Conservation (phyloP, 768 basidiomycete genomes). For the Paxillus ammoniavirescens region DNA sequence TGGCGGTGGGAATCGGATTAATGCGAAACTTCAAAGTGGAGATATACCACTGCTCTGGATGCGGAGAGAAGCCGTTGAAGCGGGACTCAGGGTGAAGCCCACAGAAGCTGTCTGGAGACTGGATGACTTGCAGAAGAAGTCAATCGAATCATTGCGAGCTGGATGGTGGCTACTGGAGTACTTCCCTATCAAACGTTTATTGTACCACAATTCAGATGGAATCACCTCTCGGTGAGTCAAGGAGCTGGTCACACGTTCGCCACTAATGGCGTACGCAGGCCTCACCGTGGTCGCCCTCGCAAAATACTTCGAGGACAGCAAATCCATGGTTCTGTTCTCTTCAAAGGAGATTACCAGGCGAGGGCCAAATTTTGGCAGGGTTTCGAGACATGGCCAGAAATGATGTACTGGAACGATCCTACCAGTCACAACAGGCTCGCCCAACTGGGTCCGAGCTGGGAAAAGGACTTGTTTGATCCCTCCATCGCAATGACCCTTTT, state of each 20-base stretch:
- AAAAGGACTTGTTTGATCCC: conserved; percentile 9
- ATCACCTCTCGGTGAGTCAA: not conserved
- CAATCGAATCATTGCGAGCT: not conserved
- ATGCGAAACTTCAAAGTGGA: conserved; percentile 7
- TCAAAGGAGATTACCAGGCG: conserved; percentile 8
- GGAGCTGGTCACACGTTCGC: not conserved
- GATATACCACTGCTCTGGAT: conserved; percentile 25
- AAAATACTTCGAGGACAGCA: conserved; percentile 8
- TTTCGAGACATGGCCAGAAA: conserved; percentile 6
- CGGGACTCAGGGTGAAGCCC: conserved; percentile 18
- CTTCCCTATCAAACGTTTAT: conserved; percentile 3
- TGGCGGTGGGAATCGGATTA: conserved; percentile 18
- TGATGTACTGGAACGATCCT: conserved; percentile 12
- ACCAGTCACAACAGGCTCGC: conserved; percentile 6
- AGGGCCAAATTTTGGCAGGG: conserved; percentile 9
- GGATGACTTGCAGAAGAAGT: conserved; percentile 8
- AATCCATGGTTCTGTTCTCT: conserved; percentile 9
- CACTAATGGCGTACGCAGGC: not conserved
- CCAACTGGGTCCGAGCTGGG: conserved; percentile 5
- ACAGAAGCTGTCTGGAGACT: conserved; percentile 6
- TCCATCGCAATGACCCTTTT: not conserved
- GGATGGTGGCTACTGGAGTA: conserved; percentile 5
- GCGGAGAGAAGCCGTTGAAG: conserved; percentile 20
- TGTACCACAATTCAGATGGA: conserved; percentile 2
- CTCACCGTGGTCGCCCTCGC: conserved; percentile 2